These are phyloP conservation scores for Claviceps spartinae DNA, from an alignment of 2,329 filamentous ascomycete species.

Conservation along the genomic window DNA sequence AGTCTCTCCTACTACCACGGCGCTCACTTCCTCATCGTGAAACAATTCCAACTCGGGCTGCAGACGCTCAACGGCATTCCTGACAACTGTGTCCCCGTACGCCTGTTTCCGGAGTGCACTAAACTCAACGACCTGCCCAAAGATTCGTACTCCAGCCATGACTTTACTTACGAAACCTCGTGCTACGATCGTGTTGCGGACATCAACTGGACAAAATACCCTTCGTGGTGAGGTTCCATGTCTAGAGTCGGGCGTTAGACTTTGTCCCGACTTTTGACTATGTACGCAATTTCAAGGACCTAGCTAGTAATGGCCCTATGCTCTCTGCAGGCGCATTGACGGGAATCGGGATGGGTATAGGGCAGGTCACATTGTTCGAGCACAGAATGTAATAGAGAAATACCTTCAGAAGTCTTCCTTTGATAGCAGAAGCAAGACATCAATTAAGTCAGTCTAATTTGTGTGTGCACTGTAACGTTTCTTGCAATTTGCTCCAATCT, in stretches of 20 bases:
- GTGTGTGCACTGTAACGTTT: too few relatives aligned
- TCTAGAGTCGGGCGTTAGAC: background rate
- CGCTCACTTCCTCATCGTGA: conserved; percentile 23
- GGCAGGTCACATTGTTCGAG: too few relatives aligned
- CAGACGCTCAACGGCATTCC: conserved; percentile 14
- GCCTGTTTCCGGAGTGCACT: conserved; percentile 30
- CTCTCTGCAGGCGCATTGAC: too few relatives aligned
- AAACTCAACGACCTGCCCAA: conserved; percentile 21
- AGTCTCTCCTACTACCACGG: conserved; percentile 26
- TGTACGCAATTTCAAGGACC: too few relatives aligned
- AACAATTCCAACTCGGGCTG: conserved; percentile 18
- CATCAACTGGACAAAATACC: conserved; percentile 15
- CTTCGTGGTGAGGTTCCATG: conserved; percentile 5
- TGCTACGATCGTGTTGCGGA: conserved; percentile 27
- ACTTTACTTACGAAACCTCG: conserved; percentile 21
- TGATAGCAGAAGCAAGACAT: too few relatives aligned
- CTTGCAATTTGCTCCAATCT: too few relatives aligned
- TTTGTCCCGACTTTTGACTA: background rate
- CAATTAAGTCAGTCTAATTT: too few relatives aligned
- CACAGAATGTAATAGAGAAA: too few relatives aligned
- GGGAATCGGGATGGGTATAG: too few relatives aligned
- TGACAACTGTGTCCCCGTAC: conserved; percentile 27
- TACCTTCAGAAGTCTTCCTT: too few relatives aligned
- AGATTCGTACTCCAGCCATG: conserved; percentile 24
- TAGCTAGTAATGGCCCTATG: too few relatives aligned